phyloP scores from a whole-genome alignment of 2,329 filamentous ascomycete species.

The Fusarium sambucinum region DNA sequence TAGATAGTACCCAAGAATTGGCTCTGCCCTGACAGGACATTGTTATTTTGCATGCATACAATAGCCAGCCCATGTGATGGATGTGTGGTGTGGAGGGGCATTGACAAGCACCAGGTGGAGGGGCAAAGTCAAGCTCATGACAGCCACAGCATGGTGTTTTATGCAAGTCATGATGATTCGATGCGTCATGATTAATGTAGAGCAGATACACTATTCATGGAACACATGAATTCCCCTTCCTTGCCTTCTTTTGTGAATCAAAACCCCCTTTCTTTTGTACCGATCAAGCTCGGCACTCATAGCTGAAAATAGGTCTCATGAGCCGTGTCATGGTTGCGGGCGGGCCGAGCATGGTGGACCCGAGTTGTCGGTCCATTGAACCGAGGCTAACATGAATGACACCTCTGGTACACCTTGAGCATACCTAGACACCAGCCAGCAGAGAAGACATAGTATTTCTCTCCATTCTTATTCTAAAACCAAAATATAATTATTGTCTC shows the following conservation, averaged over 20 bases:
- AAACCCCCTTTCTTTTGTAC: neutral
- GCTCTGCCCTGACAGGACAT: constrained; percentile 16
- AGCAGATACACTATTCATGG: neutral
- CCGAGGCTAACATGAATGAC: constrained; percentile 31
- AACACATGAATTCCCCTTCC: neutral
- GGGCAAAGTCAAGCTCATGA: constrained; percentile 24
- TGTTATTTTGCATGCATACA: neutral
- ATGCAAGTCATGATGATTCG: constrained; percentile 4
- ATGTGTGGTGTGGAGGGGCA: constrained; percentile 33
- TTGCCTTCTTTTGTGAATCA: neutral
- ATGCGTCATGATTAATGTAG: neutral
- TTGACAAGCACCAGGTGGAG: too few species aligned
- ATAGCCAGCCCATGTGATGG: constrained; percentile 11
- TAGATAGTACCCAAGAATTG: constrained; percentile 16
- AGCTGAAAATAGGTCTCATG: constrained; percentile 24
- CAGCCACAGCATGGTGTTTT: neutral
- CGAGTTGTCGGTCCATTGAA: constrained; percentile 14
- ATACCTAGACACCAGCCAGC: neutral
- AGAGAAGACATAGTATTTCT: neutral
- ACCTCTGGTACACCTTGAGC: neutral
- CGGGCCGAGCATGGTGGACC: constrained; percentile 31
- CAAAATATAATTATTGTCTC: neutral
- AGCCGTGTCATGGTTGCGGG: constrained; percentile 32
- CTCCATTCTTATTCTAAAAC: neutral
- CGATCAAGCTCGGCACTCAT: constrained; percentile 26